phyloP scores from a whole-genome alignment of 2,329 filamentous ascomycete species.

The Pseudogymnoascus verrucosus region DNA sequence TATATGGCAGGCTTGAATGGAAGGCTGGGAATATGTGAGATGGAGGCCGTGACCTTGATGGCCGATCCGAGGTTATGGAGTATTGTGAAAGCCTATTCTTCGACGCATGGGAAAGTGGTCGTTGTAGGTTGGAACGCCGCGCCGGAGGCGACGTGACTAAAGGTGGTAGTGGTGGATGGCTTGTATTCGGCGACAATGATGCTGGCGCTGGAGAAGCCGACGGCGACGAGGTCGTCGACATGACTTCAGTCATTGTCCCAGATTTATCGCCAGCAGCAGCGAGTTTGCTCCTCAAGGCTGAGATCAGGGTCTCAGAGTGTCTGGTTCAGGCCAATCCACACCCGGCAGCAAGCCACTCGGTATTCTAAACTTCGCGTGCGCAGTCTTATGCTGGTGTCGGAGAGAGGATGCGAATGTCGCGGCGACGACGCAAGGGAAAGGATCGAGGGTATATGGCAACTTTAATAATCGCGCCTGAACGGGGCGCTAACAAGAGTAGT shows the following conservation, averaged over 20 bases:
- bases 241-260: conserved; percentile 35
- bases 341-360: background rate
- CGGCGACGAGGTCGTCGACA: conserved; percentile 48
- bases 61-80: conserved; percentile 57
- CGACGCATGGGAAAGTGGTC: conserved; percentile 67
- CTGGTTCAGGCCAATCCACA: conserved; percentile 7
- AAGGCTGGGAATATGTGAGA: conserved; percentile 79
- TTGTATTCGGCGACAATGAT: conserved; percentile 39
- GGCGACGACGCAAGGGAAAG: background rate
- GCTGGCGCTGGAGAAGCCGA: conserved; percentile 45
- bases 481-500: conserved; percentile 1
- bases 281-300: conserved; percentile 2
- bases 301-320: conserved; percentile 6
- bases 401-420: background rate
- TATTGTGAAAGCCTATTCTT: conserved; percentile 80
- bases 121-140: conserved; percentile 52
- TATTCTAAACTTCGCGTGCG: background rate
- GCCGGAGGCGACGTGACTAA: conserved; percentile 46
- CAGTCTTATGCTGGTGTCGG: conserved; percentile 4
- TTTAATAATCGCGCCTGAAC: conserved; percentile 1
- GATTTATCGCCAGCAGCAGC: conserved; percentile 7
- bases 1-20: conserved; percentile 77
- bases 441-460: conserved; percentile 3
- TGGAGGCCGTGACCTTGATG: conserved; percentile 64
- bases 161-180: conserved; percentile 46